Evolutionary conservation across 2,329 filamentous ascomycete species (phyloP), one percentile per base, ranked within the genome.

Genomic region (Fusarium tricinctum): DNA sequence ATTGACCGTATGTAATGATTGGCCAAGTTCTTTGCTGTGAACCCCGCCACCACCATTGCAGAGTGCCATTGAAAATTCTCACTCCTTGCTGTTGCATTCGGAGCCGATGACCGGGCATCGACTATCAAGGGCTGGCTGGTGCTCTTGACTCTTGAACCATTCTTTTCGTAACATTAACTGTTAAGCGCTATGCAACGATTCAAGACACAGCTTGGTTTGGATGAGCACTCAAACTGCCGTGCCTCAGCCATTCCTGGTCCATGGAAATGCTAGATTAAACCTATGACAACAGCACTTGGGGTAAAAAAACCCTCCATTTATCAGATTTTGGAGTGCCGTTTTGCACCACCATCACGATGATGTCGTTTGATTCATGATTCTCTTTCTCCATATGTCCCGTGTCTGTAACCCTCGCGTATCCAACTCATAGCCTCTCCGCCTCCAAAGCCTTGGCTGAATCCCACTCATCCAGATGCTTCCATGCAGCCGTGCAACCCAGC

Each of bases 41-140:
- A 38, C 35, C 58, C 69, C 69, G 61, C 64, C 60, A 70, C 64
- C 60, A 70, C 65, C 55, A n/a, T 40, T 60, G 60, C 62, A 57
- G 68, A 35, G 33, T 35, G 7, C 15, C 17, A 38, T 10, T 64
- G 58, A 74, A 74, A 73, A 66, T 71, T 73, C 59, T 62, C 57
- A 39, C 43, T 66, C 45, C 45, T 53, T 22, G 52, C 43, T n/a
- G 32, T 51, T 35, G 32, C 26, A 54, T 59, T 65, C 69, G 62
- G 71, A 72, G 69, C 71, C 71, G 71, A 73, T 70, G 60, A 59
- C 71, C 69, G 63, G 66, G 35, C 35, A 38, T 38, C 59, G 23
- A 64, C 47, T 26, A 45, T 30, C 47, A 47, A 56, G 42, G 32
- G 50, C 20, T 19, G 22, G 22, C 22, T 23, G 22, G 47, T 46